A percentile compares a stretch with the other conserved stretches of the same genome.
These are phyloP conservation scores for Sugiyamaella mastotermitis DNA, from an alignment of 805 yeast genomes.

Conservation along the genomic window DNA sequence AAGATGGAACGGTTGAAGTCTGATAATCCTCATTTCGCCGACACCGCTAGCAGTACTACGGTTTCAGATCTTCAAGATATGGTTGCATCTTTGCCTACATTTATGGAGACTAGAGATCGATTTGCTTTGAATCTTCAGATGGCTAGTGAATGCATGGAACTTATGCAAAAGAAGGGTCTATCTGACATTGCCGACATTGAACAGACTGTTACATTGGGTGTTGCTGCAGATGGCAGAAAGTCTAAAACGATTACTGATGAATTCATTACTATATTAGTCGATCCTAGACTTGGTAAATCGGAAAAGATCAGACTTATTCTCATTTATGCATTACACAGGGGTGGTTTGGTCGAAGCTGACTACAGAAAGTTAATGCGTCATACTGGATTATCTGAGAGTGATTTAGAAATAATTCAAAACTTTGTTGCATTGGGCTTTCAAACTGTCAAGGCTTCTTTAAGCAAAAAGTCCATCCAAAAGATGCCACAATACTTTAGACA, in stretches of 20 bases:
- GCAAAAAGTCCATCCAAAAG: slow-evolving; percentile 15
- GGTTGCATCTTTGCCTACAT: slow-evolving; percentile 39
- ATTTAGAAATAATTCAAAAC: slow-evolving; percentile 50
- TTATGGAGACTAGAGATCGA: slow-evolving; percentile 31
- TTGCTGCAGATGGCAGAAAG: slow-evolving; percentile 59
- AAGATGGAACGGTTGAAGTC: slow-evolving; percentile 59
- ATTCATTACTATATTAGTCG: slow-evolving; percentile 47
- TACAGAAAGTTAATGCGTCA: slow-evolving; percentile 62
- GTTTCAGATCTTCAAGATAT: slow-evolving; percentile 70
- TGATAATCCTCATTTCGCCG: slow-evolving; percentile 71
- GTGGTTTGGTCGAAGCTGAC: slow-evolving; percentile 69
- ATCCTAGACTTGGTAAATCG: slow-evolving; percentile 43
- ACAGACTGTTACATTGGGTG: slow-evolving; percentile 72
- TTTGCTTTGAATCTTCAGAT: slow-evolving; percentile 32
- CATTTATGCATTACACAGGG: slow-evolving; percentile 72
- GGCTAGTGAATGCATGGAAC: slow-evolving; percentile 56
- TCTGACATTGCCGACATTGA: slow-evolving; percentile 79
- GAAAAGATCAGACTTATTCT: slow-evolving; percentile 74
- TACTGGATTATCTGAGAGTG: slow-evolving; percentile 35
- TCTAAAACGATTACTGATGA: slow-evolving; percentile 52
- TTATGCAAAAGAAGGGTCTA: slow-evolving; percentile 51
- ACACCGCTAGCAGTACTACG: slow-evolving; percentile 55
- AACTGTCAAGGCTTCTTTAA: slow-evolving; percentile 39
- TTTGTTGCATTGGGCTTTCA: slow-evolving; percentile 54
- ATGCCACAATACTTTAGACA: slow-evolving; percentile 6